Base-by-base conservation (phyloP, 116 monocot genomes). In the Papilionanthe hybrid region DNA sequence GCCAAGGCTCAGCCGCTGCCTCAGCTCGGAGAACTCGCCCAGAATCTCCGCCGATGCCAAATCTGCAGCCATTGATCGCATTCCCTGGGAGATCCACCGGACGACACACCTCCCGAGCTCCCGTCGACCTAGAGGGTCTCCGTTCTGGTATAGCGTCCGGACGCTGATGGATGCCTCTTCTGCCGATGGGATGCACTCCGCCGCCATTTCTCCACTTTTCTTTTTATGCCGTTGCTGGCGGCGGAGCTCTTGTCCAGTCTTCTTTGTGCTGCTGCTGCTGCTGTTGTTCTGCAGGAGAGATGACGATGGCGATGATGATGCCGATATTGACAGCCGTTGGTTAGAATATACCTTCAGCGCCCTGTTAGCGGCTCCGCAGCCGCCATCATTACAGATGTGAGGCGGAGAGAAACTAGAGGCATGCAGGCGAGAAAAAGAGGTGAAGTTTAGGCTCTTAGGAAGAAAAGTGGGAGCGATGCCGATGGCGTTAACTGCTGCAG, bases 31-130 rank as follows among this genome's bases (percentile, higher is more conserved):
- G 81, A 93, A 88, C 80, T 96, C 94, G 18, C 94, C 94, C 44
- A 85, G 80, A 63, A 92, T 15, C 85, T 96, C 96, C 15, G 90
- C 90, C 7, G 86, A 82, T 65, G 91, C 92, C 77, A 96, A 79
- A 43, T 92, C 91, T 5, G 92, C 78, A 19, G 96, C 96, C 96
- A 96, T 96, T 77, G 96, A 81, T 0, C 89, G 89, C 92, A 96
- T 96, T 20, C 94, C 96, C 77, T 84, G 88, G 72, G 82, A 79
- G 81, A 96, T 89, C 96, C 96, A 96, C 20, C 87, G 89, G 5
- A 96, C 84, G n/a, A 96, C 96, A 83, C 91, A 90, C 78, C 82
- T 92, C 57, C 96, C 92, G 18, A 96, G 85, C 87, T 94, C 94
- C 92, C 81, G 86, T 56, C 88, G 83, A 22, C 96, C 96, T 20